These are phyloP conservation scores for Lotus japonicus DNA, from an alignment of 306 rosid genomes.

Conservation along the genomic window DNA sequence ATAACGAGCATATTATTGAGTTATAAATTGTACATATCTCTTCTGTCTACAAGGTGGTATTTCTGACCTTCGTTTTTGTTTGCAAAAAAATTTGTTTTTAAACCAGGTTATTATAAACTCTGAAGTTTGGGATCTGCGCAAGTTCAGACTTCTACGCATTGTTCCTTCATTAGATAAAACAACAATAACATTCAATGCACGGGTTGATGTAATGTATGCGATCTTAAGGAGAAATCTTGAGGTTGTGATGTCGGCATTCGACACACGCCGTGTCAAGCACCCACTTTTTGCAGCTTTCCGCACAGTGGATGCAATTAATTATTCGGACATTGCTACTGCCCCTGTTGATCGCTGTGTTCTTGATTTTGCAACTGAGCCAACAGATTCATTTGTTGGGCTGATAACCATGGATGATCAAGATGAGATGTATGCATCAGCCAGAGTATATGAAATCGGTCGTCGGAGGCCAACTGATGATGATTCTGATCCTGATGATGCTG, in stretches of 20 bases:
- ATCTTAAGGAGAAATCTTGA: conserved; percentile 82
- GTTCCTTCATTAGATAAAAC: conserved; percentile 97
- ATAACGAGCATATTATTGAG: neutral
- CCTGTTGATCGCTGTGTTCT: too few species aligned
- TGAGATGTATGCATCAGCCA: too few species aligned
- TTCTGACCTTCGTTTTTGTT: conserved; percentile 1
- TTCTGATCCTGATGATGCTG: too few species aligned
- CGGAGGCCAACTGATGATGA: too few species aligned
- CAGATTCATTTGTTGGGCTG: too few species aligned
- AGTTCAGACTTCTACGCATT: conserved; percentile 76
- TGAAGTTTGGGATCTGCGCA: conserved; percentile 98
- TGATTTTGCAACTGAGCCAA: too few species aligned
- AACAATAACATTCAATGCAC: conserved; percentile 73
- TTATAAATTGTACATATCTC: neutral
- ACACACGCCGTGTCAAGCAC: conserved; percentile 83
- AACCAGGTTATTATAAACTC: conserved; percentile 93
- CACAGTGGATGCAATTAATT: conserved; percentile 93
- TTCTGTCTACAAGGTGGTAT: neutral
- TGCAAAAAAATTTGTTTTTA: neutral
- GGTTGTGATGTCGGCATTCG: conserved; percentile 87
- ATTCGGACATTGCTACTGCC: too few species aligned
- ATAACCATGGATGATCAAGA: too few species aligned
- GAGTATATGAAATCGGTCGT: too few species aligned
- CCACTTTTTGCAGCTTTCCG: conserved; percentile 88
- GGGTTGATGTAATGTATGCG: conserved; percentile 98